Evolutionary conservation across 352 stramenopile genomes (phyloP), one percentile per base, ranked within the genome.

Genomic region (Plasmopara halstedii): DNA sequence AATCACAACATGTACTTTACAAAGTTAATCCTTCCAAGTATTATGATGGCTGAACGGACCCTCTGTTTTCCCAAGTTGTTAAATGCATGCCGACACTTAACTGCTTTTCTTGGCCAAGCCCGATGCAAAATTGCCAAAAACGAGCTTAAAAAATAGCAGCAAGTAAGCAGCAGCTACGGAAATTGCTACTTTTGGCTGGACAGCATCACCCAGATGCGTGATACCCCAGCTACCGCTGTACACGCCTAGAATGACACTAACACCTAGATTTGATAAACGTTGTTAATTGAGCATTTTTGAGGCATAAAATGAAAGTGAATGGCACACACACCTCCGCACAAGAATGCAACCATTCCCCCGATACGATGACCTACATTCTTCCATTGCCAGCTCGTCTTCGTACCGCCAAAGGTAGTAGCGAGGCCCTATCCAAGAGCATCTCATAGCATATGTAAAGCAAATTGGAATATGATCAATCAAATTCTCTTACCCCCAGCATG

Each of bases 371-470:
- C 62, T 8, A 65, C 62, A 54, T 87, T 80, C 54, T 77, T 81
- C 75, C 75, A 87, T 32, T 79, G 72, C 70, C 70, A 87, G 54
- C 64, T 75, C 17, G 59, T 68, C 56, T 78, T 83, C 62, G 73
- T 82, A 22, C 72, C 65, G 1, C 58, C 51, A 53, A 82, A 87
- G 3, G 73, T 85, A 13, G 65, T 74, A 17, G 59, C 50, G 6
- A 73, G 45, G 3, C 73, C 75, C 72, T 83, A 15, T 4, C 51
- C 14, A 27, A 29, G 13, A 50, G 26, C 32, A 39, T 3, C 15
- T 13, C 25, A 21, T 22, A 45, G 6, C 31, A 17, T n/a, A n/a
- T 18, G 10, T 38, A 17, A 0, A 42, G 3, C 23, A 34, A n/a
- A 42, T 19, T 15, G 9, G 7, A 20, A 5, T n/a, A 14, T 4